Evolutionary conservation across 108 stramenopile species (phyloP).

Genomic region (Pseudonitzschia pungens): DNA sequence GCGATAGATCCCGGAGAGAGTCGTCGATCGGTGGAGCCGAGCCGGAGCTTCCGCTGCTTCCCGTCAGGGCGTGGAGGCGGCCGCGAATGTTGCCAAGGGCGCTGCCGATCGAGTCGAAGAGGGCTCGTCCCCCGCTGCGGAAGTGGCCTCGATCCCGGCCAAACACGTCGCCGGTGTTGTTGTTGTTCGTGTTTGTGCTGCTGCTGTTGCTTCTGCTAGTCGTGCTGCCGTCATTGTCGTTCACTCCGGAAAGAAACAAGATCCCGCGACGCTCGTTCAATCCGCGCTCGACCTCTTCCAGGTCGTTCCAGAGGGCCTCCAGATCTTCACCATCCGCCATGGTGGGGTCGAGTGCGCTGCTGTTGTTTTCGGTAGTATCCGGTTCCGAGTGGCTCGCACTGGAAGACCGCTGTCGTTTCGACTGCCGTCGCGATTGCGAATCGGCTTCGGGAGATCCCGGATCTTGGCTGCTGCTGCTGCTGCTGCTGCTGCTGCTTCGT

Average conservation of each 20-base stretch:
- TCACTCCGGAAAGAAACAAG: background rate
- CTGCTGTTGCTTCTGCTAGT: slow-evolving; percentile 1
- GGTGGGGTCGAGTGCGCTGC: background rate
- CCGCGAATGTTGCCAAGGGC: slow-evolving; percentile 47
- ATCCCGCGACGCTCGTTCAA: slow-evolving; percentile 18
- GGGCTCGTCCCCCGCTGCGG: slow-evolving; percentile 33
- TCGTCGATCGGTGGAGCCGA: no score
- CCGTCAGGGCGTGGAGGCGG: slow-evolving; percentile 31
- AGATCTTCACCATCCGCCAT: background rate
- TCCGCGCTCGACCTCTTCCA: slow-evolving; percentile 2
- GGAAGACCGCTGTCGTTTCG: background rate
- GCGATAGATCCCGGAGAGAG: slow-evolving; percentile 30
- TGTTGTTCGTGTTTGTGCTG: background rate
- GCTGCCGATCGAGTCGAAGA: slow-evolving; percentile 58
- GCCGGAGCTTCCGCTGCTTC: background rate
- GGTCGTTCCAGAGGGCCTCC: slow-evolving; percentile 11
- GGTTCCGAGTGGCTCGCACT: background rate
- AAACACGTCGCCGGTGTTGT: background rate
- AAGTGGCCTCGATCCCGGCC: background rate
- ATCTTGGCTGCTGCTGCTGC: no score
- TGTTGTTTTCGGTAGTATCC: background rate
- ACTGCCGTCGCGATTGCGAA: background rate
- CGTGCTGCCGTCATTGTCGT: background rate
- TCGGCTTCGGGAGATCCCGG: no score
- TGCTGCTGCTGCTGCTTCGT: background rate